Evolutionary conservation across 805 yeast genomes (phyloP).

Genomic region (Candida pseudofarinosa): DNA sequence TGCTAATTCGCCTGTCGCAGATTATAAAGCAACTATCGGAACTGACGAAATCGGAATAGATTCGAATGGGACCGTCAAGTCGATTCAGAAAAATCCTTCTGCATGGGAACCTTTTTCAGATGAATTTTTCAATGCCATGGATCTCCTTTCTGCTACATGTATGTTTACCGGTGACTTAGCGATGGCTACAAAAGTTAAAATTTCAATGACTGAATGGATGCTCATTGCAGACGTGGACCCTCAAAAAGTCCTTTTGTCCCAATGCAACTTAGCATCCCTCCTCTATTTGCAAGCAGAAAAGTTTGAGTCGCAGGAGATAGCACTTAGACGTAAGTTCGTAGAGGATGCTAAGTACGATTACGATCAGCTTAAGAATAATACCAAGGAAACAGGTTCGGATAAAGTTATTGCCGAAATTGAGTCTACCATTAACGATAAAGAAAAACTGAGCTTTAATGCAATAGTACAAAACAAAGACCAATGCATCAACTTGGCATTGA

Average conservation of each 20-base stretch:
- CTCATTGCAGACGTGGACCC: conserved; percentile 64
- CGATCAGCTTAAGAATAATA: conserved; percentile 10
- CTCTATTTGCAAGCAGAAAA: conserved; percentile 65
- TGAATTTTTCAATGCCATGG: conserved; percentile 76
- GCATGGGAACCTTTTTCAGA: conserved; percentile 73
- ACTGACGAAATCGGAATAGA: conserved; percentile 13
- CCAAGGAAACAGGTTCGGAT: conserved; percentile 4
- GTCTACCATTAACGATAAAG: conserved; percentile 18
- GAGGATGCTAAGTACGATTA: conserved; percentile 22
- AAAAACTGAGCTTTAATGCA: conserved; percentile 20
- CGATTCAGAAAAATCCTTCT: conserved; percentile 35
- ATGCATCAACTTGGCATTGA: conserved; percentile 26
- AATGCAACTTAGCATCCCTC: conserved; percentile 67
- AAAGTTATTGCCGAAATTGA: conserved; percentile 11
- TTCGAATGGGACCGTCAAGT: conserved; percentile 13
- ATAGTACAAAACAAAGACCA: conserved; percentile 16
- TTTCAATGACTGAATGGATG: conserved; percentile 69
- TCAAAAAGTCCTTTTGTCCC: conserved; percentile 59
- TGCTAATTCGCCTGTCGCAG: conserved; percentile 1
- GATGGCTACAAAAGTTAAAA: conserved; percentile 56
- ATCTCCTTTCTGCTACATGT: conserved; percentile 67
- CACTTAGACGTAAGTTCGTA: conserved; percentile 20
- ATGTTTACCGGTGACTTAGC: conserved; percentile 64
- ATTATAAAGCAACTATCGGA: conserved; percentile 14
- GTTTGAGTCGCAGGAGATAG: conserved; percentile 47